phyloP scores from a whole-genome alignment of 176 grass and related monocot species.

The Hordeum marinum region DNA sequence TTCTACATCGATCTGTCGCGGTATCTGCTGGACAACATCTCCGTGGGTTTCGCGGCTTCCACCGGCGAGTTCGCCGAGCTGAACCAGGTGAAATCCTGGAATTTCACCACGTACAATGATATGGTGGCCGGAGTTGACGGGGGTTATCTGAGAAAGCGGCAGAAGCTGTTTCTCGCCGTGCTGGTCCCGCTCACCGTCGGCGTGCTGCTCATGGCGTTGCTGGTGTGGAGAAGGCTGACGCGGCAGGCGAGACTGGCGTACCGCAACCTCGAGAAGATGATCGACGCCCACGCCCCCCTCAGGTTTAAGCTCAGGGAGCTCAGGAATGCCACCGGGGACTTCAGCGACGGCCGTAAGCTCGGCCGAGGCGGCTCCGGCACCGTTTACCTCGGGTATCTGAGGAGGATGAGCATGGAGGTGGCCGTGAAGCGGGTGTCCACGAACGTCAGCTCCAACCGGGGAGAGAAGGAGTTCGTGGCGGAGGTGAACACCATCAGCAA shows the following conservation, averaged over 20 bases:
- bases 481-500: conserved; percentile 69
- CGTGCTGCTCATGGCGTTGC: not conserved
- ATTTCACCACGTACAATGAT: conserved; percentile 4
- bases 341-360: conserved; percentile 27
- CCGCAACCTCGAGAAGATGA: conserved; percentile 46
- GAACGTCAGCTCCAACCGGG: conserved; percentile 4
- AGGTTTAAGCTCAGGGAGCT: conserved; percentile 43
- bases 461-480: conserved; percentile 47
- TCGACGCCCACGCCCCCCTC: conserved; percentile 32
- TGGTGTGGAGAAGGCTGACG: not conserved
- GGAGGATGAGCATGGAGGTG: conserved; percentile 21
- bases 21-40: conserved; percentile 15
- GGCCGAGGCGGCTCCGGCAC: conserved; percentile 45
- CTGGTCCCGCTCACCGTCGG: not conserved
- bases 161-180: not conserved
- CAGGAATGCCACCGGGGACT: conserved; percentile 26
- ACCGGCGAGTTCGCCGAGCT: conserved; percentile 23
- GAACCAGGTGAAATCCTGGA: conserved; percentile 29
- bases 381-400: conserved; percentile 38
- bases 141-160: not conserved
- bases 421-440: conserved; percentile 42
- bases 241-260: conserved; percentile 21
- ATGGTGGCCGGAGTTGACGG: not conserved
- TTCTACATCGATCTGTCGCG: not conserved
- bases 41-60: conserved; percentile 9